Evolutionary conservation across 73 alveolate genomes (phyloP), one percentile per base, ranked within the genome.

Genomic region (Paramecium octaurelia): DNA sequence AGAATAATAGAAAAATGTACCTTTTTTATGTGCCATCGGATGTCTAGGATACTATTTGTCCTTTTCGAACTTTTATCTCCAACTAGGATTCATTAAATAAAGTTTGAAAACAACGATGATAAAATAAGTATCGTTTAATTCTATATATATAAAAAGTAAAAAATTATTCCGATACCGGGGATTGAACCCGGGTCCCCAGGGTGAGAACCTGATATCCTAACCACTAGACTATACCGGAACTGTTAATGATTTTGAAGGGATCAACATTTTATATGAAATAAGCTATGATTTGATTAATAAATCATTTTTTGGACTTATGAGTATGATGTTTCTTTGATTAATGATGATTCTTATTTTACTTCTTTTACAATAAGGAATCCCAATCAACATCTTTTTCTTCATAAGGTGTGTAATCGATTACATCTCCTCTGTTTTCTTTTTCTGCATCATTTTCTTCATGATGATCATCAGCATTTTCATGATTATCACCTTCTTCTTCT

Each of bases 181-280:
- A 76, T 76, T 42, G 89, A 76, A 76, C 89, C 71, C 89, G 71
- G 71, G 89, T 76, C 89, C 71, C 89, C 89, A 76, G 89, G 89
- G 71, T 76, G 89, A 76, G 48, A 76, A 76, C 71, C 71, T 80
- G 91, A 80, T 80, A 80, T 80, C 91, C 91, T 80, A 80, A 80
- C 91, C 91, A 80, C 76, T 80, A 80, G 76, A 80, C 76, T 80
- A 80, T 80, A 80, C 91, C 91, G 50, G 50, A 80, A 80, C 9
- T 59, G 77, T 4, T 59, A 59, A 29, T 3, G 23, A 12, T 48
- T 54, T 7, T 18, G 16, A 54, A 18, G 8, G 29, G 1, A 64
- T 31, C 24, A 23, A 64, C 40, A 64, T 34, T 14, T 64, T 64
- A 31, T 34, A 34, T 64, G 84, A 27, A 54, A 54, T 54, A 54